Conservation (phyloP, 2,329 filamentous ascomycete genomes). For the Phyllosticta capitalensis region DNA sequence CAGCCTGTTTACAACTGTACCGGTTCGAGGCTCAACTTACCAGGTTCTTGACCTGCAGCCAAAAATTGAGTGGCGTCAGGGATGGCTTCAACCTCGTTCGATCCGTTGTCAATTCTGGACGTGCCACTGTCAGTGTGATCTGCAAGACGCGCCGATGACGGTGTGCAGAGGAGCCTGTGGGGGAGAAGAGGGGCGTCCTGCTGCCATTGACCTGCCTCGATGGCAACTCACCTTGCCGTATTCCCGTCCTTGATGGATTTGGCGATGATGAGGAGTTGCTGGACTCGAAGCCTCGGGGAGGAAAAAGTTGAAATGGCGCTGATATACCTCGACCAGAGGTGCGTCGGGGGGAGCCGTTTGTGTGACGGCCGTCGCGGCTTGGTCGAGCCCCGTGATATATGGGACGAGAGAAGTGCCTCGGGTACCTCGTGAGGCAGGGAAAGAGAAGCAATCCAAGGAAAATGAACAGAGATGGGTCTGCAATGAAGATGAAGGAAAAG, state of each 20-base stretch:
- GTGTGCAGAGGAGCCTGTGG: neutral
- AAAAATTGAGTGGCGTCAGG: constrained; percentile 11
- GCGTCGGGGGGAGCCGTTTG: constrained; percentile 14
- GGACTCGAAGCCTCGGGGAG: too few relatives aligned
- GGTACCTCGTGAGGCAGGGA: constrained; percentile 2
- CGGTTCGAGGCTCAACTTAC: constrained; percentile 9
- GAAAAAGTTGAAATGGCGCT: constrained; percentile 2
- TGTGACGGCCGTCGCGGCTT: constrained; percentile 23
- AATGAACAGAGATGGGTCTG: neutral
- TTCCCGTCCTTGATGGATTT: neutral
- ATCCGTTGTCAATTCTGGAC: neutral
- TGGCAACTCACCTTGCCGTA: neutral
- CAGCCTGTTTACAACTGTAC: constrained; percentile 4
- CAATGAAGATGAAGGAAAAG: neutral
- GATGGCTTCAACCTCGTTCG: neutral
- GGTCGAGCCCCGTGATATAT: constrained; percentile 22
- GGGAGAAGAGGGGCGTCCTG: neutral
- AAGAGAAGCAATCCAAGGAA: neutral
- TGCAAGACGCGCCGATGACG: constrained; percentile 6
- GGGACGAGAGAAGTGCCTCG: constrained; percentile 21
- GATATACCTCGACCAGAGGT: constrained; percentile 6
- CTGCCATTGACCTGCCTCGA: neutral
- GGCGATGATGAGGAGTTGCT: neutral
- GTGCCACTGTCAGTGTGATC: constrained; percentile 7
- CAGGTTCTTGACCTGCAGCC: constrained; percentile 11